These are phyloP conservation scores for Geotrichum phurueaensis DNA, from an alignment of 1,139 yeast genomes.

Conservation along the genomic window DNA sequence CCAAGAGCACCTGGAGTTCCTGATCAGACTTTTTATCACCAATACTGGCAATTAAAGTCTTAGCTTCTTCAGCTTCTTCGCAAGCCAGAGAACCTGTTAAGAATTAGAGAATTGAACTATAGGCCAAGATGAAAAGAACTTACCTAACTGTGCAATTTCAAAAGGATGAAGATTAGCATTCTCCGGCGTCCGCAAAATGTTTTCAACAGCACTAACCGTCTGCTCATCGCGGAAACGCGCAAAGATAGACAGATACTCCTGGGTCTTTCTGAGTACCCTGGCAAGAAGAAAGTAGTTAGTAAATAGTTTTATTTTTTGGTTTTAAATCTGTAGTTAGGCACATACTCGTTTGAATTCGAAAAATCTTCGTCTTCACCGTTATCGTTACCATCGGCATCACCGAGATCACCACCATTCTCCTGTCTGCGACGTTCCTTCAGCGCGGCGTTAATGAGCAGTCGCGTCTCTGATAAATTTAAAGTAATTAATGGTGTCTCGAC, in stretches of 20 bases:
- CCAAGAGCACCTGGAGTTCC: constrained; percentile 78
- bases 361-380: constrained; percentile 40
- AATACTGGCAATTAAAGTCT: constrained; percentile 85
- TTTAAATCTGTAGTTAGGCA: background rate
- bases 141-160: constrained; percentile 78
- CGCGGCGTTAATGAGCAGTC: constrained; percentile 85
- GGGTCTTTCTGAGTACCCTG: constrained; percentile 80
- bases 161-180: constrained; percentile 79
- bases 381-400: constrained; percentile 38
- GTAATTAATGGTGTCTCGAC: constrained; percentile 73
- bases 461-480: constrained; percentile 79
- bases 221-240: constrained; percentile 88
- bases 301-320: background rate
- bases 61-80: constrained; percentile 97
- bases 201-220: constrained; percentile 90
- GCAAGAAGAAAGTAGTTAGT: background rate
- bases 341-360: constrained; percentile 39
- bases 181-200: constrained; percentile 65
- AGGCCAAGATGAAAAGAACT: constrained; percentile 9
- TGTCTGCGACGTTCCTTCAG: constrained; percentile 67
- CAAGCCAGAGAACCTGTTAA: constrained; percentile 75
- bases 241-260: constrained; percentile 79
- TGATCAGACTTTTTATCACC: constrained; percentile 75
- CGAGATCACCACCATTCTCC: constrained; percentile 39
- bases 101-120: background rate